Evolutionary conservation across 352 stramenopile genomes (phyloP).

Genomic region (Thalassiosira sp.): DNA sequence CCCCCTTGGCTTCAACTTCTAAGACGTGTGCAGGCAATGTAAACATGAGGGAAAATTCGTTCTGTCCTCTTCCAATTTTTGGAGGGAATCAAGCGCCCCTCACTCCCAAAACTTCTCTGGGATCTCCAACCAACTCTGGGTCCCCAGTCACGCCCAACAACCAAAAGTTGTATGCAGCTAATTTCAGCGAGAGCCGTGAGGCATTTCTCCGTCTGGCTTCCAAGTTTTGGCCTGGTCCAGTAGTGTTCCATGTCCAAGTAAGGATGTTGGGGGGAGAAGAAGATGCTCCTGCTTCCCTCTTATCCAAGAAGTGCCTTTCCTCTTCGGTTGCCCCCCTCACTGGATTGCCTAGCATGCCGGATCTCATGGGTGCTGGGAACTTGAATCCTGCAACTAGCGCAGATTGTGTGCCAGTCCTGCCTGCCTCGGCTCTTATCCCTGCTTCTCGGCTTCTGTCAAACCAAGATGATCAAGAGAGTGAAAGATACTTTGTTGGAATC

Average conservation of each 20-base stretch:
- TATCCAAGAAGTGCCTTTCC: constrained; percentile 6
- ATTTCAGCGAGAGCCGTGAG: constrained; percentile 35
- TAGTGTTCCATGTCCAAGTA: constrained; percentile 24
- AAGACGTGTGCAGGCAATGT: neutral
- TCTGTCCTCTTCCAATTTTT: neutral
- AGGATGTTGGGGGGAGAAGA: constrained; percentile 10
- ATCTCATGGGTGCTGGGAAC: neutral
- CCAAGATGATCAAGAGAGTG: neutral
- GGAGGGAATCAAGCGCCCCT: neutral
- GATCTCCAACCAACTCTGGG: neutral
- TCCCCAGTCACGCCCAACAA: neutral
- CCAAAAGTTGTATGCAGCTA: constrained; percentile 20
- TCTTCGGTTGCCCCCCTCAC: constrained; percentile 12
- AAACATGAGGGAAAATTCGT: neutral
- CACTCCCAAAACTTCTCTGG: neutral
- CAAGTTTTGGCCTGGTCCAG: constrained; percentile 35
- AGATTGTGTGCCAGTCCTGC: constrained; percentile 19
- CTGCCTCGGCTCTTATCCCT: constrained; percentile 11
- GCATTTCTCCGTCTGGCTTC: constrained; percentile 31
- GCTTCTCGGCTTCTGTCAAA: constrained; percentile 4
- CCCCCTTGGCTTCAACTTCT: neutral
- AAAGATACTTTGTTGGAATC: constrained; percentile 32
- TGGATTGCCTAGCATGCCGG: constrained; percentile 1
- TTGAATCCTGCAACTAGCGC: neutral
- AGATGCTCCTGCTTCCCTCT: neutral